Conservation (phyloP, 805 yeast genomes). For the Hyphopichia homilentoma region DNA sequence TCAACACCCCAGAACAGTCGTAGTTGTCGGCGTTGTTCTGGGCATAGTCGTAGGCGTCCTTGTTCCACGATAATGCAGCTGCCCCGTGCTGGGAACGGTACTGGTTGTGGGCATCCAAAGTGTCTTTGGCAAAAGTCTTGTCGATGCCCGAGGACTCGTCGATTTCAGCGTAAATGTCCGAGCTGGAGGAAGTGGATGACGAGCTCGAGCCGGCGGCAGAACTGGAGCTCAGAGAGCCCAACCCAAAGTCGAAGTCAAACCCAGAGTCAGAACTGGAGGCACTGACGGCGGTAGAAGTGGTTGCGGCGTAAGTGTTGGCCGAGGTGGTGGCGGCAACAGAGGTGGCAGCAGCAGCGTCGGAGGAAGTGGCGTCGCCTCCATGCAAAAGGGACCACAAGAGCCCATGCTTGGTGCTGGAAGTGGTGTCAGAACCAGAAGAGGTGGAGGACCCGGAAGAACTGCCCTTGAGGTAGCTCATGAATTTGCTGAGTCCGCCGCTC, state of each 20-base stretch:
- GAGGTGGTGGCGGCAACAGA: slow-evolving; percentile 8
- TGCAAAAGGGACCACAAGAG: too few species aligned
- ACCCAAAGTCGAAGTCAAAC: neutral
- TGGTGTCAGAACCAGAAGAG: slow-evolving; percentile 3
- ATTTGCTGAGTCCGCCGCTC: neutral
- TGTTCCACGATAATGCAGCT: slow-evolving; percentile 27
- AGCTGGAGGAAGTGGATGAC: slow-evolving; percentile 3
- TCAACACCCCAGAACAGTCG: slow-evolving; percentile 35
- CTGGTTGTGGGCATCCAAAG: slow-evolving; percentile 30
- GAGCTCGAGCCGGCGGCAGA: neutral
- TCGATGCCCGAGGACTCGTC: slow-evolving; percentile 20
- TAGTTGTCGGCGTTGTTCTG: slow-evolving; percentile 30
- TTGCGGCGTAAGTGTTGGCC: neutral
- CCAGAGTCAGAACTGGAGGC: neutral
- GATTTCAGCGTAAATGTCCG: slow-evolving; percentile 11
- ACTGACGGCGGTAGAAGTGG: slow-evolving; percentile 4
- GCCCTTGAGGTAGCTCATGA: neutral
- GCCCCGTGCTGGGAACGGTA: slow-evolving; percentile 30
- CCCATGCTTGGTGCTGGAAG: slow-evolving; percentile 8
- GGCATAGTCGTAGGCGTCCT: slow-evolving; percentile 30
- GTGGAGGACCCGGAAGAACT: neutral
- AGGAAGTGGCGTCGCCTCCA: slow-evolving; percentile 6
- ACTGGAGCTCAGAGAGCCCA: neutral
- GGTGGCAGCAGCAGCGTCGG: slow-evolving; percentile 6
- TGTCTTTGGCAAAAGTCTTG: slow-evolving; percentile 23